A percentile compares a stretch with the other conserved stretches of the same genome.
Conservation (phyloP, 495 filamentous ascomycete species). For the Penicillium canariense region DNA sequence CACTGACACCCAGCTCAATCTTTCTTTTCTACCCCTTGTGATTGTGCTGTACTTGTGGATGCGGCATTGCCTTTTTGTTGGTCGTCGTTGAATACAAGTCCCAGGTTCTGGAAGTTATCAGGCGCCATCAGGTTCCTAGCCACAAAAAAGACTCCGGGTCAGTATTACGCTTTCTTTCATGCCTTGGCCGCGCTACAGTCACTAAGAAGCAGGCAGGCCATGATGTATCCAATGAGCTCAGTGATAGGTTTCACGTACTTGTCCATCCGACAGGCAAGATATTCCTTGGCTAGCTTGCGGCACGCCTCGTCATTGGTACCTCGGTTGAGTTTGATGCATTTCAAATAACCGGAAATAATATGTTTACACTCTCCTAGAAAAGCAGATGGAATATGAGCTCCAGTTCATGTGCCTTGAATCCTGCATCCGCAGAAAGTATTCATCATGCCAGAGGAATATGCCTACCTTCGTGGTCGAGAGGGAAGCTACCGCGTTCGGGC, state of each 20-base stretch:
- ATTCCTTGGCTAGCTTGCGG: conserved; percentile 78
- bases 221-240: neutral
- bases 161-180: neutral
- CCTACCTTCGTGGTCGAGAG: conserved; percentile 89
- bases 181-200: neutral
- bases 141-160: neutral
- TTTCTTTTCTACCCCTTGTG: conserved; percentile 4
- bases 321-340: conserved; percentile 74
- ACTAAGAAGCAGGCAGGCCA: neutral
- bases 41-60: conserved; percentile 1
- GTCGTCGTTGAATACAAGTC: conserved; percentile 61
- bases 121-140: conserved; percentile 89
- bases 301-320: conserved; percentile 87
- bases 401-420: neutral
- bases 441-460: neutral
- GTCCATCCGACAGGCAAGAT: conserved; percentile 92
- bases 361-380: conserved; percentile 90
- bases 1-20: neutral
- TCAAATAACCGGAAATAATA: conserved; percentile 77
- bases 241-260: conserved; percentile 55
- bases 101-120: conserved; percentile 90
- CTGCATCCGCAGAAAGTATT: neutral
- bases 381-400: neutral
- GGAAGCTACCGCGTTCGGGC: conserved; percentile 93
- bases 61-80: conserved; percentile 10